Conservation (phyloP, 2,329 filamentous ascomycete species). For the Rutstroemia sydowiana region DNA sequence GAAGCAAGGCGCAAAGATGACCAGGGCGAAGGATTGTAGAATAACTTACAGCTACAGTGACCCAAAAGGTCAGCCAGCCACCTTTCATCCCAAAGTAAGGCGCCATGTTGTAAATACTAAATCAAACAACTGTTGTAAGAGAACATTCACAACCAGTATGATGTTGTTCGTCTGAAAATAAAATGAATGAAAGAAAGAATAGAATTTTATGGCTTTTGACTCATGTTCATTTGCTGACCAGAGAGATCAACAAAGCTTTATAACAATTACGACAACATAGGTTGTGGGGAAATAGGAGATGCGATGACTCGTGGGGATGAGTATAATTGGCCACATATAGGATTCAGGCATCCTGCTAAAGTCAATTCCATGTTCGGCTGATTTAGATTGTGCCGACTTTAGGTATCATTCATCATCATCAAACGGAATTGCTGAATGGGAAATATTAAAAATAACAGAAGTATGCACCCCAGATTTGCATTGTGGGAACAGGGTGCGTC, state of each 20-base stretch:
- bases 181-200: not conserved
- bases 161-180: not conserved
- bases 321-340: not conserved
- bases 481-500: not conserved
- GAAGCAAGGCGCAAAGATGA: no score
- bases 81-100: slow-evolving; percentile 46
- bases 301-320: not conserved
- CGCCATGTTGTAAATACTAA: not conserved
- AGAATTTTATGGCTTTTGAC: no score
- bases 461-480: not conserved
- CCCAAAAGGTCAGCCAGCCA: slow-evolving; percentile 49
- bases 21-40: no score
- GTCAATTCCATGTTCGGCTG: not conserved
- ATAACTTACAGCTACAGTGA: slow-evolving; percentile 35
- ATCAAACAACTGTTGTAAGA: not conserved
- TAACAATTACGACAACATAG: not conserved
- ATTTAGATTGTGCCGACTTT: not conserved
- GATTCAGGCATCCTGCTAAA: not conserved
- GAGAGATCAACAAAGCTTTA: not conserved
- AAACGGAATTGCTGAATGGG: not conserved
- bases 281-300: not conserved
- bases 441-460: not conserved
- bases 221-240: not conserved
- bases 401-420: not conserved
- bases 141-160: not conserved